A percentile compares a stretch with the other conserved stretches of the same genome.
Evolutionary conservation across 1,284 basidiomycete genomes (phyloP).

Genomic region (Gomphus bonarii): DNA sequence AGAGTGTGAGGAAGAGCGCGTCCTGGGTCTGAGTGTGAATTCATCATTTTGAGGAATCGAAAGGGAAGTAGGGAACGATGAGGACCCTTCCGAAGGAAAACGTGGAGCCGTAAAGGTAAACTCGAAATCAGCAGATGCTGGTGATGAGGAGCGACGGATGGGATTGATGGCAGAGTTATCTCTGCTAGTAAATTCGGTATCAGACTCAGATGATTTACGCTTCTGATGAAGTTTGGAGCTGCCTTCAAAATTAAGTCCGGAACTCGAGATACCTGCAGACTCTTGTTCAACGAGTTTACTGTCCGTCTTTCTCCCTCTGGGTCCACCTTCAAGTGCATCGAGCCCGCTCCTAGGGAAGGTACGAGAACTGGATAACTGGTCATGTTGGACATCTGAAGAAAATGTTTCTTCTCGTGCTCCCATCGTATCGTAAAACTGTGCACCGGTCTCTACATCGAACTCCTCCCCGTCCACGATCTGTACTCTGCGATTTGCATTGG

Average conservation of each 20-base stretch:
- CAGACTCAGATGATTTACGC: neutral
- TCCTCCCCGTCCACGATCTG: neutral
- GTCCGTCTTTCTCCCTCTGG: neutral
- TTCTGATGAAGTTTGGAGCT: neutral
- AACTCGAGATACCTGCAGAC: neutral
- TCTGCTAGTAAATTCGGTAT: neutral
- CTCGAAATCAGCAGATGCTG: constrained; percentile 5
- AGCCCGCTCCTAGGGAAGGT: neutral
- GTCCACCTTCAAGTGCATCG: neutral
- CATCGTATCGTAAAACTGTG: neutral
- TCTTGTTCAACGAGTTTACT: neutral
- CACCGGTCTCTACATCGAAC: neutral
- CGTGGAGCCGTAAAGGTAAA: constrained; percentile 8
- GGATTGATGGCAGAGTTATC: neutral
- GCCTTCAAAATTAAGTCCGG: neutral
- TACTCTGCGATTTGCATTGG: neutral
- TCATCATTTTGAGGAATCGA: constrained; percentile 1
- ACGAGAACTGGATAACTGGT: neutral
- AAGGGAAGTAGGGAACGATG: neutral
- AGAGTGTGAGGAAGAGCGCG: neutral
- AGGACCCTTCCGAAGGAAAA: neutral
- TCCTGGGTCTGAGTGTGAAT: neutral
- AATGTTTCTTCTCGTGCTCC: neutral
- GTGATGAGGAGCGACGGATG: constrained; percentile 3
- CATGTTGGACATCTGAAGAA: neutral